A percentile compares a stretch with the other conserved stretches of the same genome.
Evolutionary conservation across 306 rosid species (phyloP).

Genomic region (Notholithocarpus densiflorus): DNA sequence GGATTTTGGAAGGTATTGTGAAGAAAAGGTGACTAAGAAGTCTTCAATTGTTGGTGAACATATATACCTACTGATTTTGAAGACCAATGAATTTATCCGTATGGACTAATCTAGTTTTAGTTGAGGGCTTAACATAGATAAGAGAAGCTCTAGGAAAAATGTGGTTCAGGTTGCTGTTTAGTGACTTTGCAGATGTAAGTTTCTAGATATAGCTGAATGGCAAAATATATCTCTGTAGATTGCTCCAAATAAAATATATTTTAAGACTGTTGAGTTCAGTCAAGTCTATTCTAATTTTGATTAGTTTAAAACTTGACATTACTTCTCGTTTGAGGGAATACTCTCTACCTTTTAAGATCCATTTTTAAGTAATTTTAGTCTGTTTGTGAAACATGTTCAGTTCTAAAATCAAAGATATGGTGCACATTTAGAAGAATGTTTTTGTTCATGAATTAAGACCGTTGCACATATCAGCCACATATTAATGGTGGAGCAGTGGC

Average conservation of each 20-base stretch:
- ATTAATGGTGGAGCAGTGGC: neutral
- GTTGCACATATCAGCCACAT: neutral
- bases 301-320: neutral
- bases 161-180: neutral
- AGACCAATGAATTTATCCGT: too few species aligned
- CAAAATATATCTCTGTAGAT: neutral
- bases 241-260: neutral
- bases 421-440: neutral
- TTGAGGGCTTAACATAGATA: neutral
- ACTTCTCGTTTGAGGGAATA: neutral
- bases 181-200: neutral
- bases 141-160: neutral
- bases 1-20: conserved; percentile 39
- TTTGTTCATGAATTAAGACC: neutral
- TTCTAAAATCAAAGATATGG: neutral
- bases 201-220: neutral
- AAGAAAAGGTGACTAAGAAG: conserved; percentile 21
- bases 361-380: neutral
- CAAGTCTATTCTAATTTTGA: neutral
- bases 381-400: neutral
- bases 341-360: neutral
- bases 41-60: neutral
- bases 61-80: too few species aligned
- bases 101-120: neutral
- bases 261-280: neutral